Evolutionary conservation across 768 basidiomycete genomes (phyloP).

Genomic region (Heimioporus sp.): DNA sequence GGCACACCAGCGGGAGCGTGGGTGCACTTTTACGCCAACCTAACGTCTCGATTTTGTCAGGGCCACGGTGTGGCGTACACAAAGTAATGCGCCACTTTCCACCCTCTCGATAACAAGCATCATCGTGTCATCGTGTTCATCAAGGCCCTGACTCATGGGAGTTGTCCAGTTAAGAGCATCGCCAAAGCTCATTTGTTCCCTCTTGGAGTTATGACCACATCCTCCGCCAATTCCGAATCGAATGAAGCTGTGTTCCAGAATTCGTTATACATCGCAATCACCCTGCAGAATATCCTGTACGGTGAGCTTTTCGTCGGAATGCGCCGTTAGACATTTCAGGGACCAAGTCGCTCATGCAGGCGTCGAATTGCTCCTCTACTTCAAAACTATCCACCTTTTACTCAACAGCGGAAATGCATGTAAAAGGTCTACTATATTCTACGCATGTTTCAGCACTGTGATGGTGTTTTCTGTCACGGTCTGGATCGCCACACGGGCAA

Average conservation of each 20-base stretch:
- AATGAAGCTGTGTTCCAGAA: constrained; percentile 2
- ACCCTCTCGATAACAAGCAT: background rate
- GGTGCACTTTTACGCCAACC: no score
- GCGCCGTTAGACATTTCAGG: background rate
- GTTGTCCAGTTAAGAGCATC: background rate
- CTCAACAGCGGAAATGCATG: background rate
- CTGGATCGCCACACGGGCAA: constrained; percentile 14
- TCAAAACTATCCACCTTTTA: constrained; percentile 11
- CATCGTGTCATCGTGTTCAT: background rate
- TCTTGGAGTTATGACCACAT: background rate
- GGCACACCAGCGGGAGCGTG: background rate
- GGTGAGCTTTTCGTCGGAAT: background rate
- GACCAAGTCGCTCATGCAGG: background rate
- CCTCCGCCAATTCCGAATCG: background rate
- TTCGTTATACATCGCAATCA: constrained; percentile 11
- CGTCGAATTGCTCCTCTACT: constrained; percentile 6
- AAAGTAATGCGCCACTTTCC: background rate
- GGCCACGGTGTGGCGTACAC: no score
- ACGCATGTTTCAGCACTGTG: constrained; percentile 14
- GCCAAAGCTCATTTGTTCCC: background rate
- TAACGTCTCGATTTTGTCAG: no score
- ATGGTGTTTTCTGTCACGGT: constrained; percentile 28
- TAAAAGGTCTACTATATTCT: constrained; percentile 8
- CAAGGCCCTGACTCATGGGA: background rate
- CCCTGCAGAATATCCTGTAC: constrained; percentile 15